A percentile compares a stretch with the other conserved stretches of the same genome.
Evolutionary conservation across 768 basidiomycete species (phyloP).

Genomic region (Gyrodon lividus): DNA sequence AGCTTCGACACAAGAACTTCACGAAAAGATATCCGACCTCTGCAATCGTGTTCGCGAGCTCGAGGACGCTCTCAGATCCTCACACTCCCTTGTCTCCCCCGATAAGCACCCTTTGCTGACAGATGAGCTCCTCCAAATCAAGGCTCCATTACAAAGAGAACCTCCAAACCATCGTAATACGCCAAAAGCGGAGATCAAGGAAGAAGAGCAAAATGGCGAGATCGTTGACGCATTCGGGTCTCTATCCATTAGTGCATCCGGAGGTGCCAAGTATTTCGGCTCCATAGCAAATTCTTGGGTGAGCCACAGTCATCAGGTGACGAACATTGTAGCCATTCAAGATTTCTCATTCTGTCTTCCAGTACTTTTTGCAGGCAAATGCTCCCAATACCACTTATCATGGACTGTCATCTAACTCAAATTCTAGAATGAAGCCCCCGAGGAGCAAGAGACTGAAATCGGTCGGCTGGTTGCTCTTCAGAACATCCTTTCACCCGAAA

Average conservation of each 20-base stretch:
- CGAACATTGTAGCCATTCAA: neutral
- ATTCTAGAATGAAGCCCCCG: conserved; percentile 58
- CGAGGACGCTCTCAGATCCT: conserved; percentile 64
- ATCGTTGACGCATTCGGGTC: conserved; percentile 81
- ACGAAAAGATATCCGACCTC: conserved; percentile 78
- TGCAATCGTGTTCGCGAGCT: conserved; percentile 72
- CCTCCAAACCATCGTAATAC: conserved; percentile 42
- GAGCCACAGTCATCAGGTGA: conserved; percentile 1
- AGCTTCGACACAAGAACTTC: conserved; percentile 76
- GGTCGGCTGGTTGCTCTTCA: conserved; percentile 49
- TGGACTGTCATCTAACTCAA: conserved; percentile 10
- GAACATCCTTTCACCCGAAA: conserved; percentile 56
- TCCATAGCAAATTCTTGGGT: conserved; percentile 79
- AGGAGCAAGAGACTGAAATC: conserved; percentile 49
- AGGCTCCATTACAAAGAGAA: conserved; percentile 75
- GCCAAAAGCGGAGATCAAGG: conserved; percentile 42
- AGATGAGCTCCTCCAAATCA: conserved; percentile 73
- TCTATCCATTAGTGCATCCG: conserved; percentile 68
- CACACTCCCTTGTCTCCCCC: conserved; percentile 55
- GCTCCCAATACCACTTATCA: neutral
- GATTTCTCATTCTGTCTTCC: conserved; percentile 12
- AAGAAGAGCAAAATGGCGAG: conserved; percentile 64
- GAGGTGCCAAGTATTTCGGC: conserved; percentile 74
- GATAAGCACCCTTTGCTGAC: conserved; percentile 66
- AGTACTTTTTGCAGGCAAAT: conserved; percentile 75